Base-by-base conservation (phyloP, 164 flowering plant species). In the Magnolia kwangsiensis region DNA sequence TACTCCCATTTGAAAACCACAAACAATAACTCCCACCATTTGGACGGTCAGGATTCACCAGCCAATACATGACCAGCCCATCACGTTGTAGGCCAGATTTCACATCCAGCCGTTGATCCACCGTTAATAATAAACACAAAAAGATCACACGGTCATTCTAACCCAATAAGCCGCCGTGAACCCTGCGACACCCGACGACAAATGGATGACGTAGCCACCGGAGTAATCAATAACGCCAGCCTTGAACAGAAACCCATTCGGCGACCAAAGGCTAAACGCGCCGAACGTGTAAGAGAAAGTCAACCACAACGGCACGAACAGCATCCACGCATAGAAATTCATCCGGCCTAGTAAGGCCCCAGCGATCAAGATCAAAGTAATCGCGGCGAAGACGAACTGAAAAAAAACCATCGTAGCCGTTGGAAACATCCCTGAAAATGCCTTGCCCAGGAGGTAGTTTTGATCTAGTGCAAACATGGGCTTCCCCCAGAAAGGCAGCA, bases 311-410 rank as follows among this genome's bases (percentile, higher is more conserved):
- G 85, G 85, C 14, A 83, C 83, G 63, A 83, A 83, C 49, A 63
- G 50, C 85, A 83, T 83, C 85, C 85, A 83, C 5, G 85, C 93
- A 27, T 76, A 72, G 64, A 89, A 87, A 68, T 87, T 90, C 94
- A 90, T 90, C 78, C 94, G 78, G 64, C 90, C 90, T 3, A 90
- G 80, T 61, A 90, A 49, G 0, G 91, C 89, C 0, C 90, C 91
- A 1, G 87, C 94, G 6, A 89, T 81, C 74, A 86, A 51, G 66
- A 86, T 78, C 78, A 86, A 63, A 8, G 86, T 86, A 37, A 82
- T 79, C 0, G 86, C 88, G 4, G 85, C 86, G 31, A 86, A 86
- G 13, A 86, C 86, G 66, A 81, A 82, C 71, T 86, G 88, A 67
- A 86, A 84, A 45, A 67, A 82, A 61, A 81, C 83, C 86, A 86